Evolutionary conservation across 2,329 filamentous ascomycete species (phyloP).

Genomic region (Aspergillus flavus): DNA sequence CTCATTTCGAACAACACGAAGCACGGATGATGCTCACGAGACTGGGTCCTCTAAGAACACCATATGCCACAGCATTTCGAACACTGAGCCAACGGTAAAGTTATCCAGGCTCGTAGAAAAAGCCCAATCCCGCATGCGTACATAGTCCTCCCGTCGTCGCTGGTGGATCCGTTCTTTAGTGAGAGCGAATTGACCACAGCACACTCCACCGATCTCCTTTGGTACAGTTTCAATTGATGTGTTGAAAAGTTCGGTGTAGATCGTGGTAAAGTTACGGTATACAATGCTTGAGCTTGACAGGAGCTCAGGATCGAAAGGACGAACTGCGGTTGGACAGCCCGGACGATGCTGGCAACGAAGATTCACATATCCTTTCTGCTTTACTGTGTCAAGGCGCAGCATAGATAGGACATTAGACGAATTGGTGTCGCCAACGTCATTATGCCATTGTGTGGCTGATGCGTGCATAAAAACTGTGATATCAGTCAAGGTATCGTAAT

Average conservation of each 20-base stretch:
- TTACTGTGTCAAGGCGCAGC: slow-evolving; percentile 33
- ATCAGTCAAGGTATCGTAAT: slow-evolving; percentile 61
- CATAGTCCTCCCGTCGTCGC: slow-evolving; percentile 23
- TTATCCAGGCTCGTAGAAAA: slow-evolving; percentile 15
- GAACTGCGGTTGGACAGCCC: slow-evolving; percentile 39
- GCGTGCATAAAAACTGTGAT: slow-evolving; percentile 61
- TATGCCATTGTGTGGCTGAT: slow-evolving; percentile 28
- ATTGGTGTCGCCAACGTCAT: slow-evolving; percentile 24
- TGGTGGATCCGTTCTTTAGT: slow-evolving; percentile 22
- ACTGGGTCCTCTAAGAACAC: slow-evolving; percentile 22
- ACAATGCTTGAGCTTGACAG: slow-evolving; percentile 22
- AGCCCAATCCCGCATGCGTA: slow-evolving; percentile 25
- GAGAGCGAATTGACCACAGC: slow-evolving; percentile 30
- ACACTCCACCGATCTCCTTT: slow-evolving; percentile 16
- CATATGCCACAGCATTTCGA: slow-evolving; percentile 30
- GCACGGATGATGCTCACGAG: slow-evolving; percentile 16
- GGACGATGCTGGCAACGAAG: slow-evolving; percentile 36
- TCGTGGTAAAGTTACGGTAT: slow-evolving; percentile 22
- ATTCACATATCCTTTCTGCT: slow-evolving; percentile 37
- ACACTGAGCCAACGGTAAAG: slow-evolving; percentile 23
- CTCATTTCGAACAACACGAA: not conserved
- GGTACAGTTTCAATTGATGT: slow-evolving; percentile 11
- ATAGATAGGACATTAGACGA: slow-evolving; percentile 24
- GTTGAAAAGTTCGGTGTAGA: slow-evolving; percentile 19
- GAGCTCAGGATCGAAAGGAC: slow-evolving; percentile 29